A percentile compares a stretch with the other conserved stretches of the same genome.
Conservation (phyloP, 2,329 filamentous ascomycete species). For the Colletotrichum chrysophilum region DNA sequence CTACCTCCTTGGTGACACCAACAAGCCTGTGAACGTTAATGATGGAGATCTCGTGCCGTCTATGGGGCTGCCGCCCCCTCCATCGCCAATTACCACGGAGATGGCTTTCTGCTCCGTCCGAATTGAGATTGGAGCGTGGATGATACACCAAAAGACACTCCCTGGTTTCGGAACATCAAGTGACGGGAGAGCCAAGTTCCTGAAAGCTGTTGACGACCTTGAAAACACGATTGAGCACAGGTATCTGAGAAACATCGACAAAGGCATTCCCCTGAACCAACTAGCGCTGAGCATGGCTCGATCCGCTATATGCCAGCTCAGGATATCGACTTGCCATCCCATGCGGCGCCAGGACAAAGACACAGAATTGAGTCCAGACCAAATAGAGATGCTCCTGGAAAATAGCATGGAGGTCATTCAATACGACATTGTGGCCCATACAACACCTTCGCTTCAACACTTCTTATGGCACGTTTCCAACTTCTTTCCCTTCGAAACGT, state of each 20-base stretch:
- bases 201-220: neutral
- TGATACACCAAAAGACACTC: neutral
- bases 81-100: slow-evolving; percentile 19
- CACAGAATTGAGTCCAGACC: slow-evolving; percentile 44
- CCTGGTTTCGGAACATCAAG: neutral
- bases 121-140: slow-evolving; percentile 6
- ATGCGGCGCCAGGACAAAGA: neutral
- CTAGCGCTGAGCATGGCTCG: neutral
- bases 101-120: slow-evolving; percentile 12
- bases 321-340: neutral
- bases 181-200: neutral
- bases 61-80: slow-evolving; percentile 37
- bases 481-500: slow-evolving; percentile 61
- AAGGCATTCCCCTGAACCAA: neutral
- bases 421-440: slow-evolving; percentile 49
- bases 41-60: slow-evolving; percentile 61
- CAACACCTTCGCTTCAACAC: slow-evolving; percentile 43
- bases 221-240: neutral
- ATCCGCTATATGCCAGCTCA: neutral
- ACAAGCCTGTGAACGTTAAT: slow-evolving; percentile 60
- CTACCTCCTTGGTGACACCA: slow-evolving; percentile 37
- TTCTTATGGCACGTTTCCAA: slow-evolving; percentile 60
- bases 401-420: slow-evolving; percentile 55
- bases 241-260: neutral
- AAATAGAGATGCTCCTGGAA: slow-evolving; percentile 60